phyloP scores from a whole-genome alignment of 1,284 basidiomycete species.

The Ganoderma boninense region DNA sequence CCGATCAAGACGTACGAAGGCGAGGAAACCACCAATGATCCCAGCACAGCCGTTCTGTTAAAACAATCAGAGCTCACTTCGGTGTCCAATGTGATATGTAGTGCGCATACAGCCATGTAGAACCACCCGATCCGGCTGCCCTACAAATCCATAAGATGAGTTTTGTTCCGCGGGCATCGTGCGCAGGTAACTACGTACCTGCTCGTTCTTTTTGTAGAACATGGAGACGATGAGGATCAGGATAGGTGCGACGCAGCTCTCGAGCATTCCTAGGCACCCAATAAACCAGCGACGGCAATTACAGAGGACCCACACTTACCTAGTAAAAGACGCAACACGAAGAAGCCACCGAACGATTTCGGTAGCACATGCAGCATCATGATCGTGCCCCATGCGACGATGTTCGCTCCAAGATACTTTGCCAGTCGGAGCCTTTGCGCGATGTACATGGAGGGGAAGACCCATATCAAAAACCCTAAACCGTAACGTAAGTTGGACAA shows the following conservation, averaged over 20 bases:
- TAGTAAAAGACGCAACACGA: slow-evolving; percentile 66
- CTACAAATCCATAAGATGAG: slow-evolving; percentile 42
- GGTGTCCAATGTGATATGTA: neutral
- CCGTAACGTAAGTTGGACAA: neutral
- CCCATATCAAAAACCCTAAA: slow-evolving; percentile 66
- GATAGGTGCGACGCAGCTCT: slow-evolving; percentile 70
- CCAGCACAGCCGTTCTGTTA: slow-evolving; percentile 53
- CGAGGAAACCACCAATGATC: slow-evolving; percentile 73
- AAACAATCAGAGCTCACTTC: neutral
- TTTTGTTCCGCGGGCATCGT: neutral
- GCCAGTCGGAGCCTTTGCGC: slow-evolving; percentile 66
- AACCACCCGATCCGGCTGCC: slow-evolving; percentile 69
- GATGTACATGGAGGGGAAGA: slow-evolving; percentile 74
- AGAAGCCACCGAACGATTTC: slow-evolving; percentile 66
- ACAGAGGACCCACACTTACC: slow-evolving; percentile 45
- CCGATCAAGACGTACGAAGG: slow-evolving; percentile 47
- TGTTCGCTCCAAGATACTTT: slow-evolving; percentile 71
- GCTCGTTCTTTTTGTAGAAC: slow-evolving; percentile 78
- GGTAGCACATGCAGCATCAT: slow-evolving; percentile 70
- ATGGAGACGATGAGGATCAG: slow-evolving; percentile 72
- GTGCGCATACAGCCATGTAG: slow-evolving; percentile 64
- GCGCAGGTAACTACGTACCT: slow-evolving; percentile 44
- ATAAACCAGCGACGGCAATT: neutral
- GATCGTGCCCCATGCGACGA: slow-evolving; percentile 67
- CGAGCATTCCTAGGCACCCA: slow-evolving; percentile 61